phyloP scores from a whole-genome alignment of 192 early-diverging fungal species.

The Dispira simplex region DNA sequence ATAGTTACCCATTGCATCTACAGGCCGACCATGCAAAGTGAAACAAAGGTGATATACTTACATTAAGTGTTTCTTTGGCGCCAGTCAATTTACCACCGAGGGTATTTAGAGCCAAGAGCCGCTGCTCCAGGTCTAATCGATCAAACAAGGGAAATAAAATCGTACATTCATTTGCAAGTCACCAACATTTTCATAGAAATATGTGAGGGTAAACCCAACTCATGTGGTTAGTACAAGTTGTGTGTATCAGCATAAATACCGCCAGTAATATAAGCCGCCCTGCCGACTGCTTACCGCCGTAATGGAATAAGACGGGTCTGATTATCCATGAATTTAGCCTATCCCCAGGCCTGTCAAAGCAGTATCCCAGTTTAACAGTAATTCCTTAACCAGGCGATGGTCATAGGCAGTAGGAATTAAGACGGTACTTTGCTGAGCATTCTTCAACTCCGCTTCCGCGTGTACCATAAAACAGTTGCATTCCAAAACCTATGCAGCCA shows the following conservation, averaged over 20 bases:
- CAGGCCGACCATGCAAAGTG: not conserved
- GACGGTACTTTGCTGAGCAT: too few relatives aligned
- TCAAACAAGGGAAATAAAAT: not conserved
- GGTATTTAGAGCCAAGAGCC: not conserved
- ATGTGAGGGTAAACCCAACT: not conserved
- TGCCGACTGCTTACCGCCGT: too few relatives aligned
- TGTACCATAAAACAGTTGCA: not conserved
- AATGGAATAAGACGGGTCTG: too few relatives aligned
- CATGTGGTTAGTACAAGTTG: not conserved
- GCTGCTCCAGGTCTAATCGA: not conserved
- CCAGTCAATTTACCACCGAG: not conserved
- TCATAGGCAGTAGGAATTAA: too few relatives aligned
- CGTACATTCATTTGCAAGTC: too few relatives aligned
- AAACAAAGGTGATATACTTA: not conserved
- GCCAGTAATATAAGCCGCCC: not conserved
- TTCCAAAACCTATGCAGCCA: not conserved
- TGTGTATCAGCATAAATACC: not conserved
- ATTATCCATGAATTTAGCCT: too few relatives aligned
- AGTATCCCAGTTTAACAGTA: too few relatives aligned
- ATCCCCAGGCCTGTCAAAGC: too few relatives aligned
- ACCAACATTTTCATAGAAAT: not conserved
- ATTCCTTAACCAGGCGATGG: too few relatives aligned
- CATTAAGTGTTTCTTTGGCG: not conserved
- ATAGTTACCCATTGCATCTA: not conserved
- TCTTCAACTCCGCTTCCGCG: too few relatives aligned